Percentiles rank a stretch among this genome's conserved stretches.
phyloP scores from a whole-genome alignment of 2,329 filamentous ascomycete species.

The Colletotrichum brevisporum region DNA sequence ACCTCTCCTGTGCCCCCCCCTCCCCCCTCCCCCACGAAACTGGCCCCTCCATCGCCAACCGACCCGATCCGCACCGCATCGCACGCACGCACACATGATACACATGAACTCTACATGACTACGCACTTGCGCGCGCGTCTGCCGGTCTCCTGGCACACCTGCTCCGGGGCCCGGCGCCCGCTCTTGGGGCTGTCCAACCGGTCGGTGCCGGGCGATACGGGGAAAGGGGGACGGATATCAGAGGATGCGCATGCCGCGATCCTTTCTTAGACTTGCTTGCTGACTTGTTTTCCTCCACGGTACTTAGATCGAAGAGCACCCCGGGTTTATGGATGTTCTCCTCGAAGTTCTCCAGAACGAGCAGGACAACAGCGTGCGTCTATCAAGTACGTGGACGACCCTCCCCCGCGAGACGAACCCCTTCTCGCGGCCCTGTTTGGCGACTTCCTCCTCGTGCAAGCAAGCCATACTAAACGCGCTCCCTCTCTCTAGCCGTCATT shows the following conservation, averaged over 20 bases:
- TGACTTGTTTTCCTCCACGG: conserved; percentile 27
- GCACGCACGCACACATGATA: conserved; percentile 21
- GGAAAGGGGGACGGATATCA: neutral
- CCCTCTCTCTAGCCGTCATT: conserved; percentile 79
- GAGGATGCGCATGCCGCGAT: conserved; percentile 15
- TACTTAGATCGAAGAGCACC: conserved; percentile 87
- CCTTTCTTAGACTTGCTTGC: conserved; percentile 38
- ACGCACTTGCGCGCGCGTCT: conserved; percentile 19
- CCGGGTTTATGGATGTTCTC: conserved; percentile 91
- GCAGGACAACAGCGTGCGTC: conserved; percentile 85
- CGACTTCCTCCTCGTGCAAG: neutral
- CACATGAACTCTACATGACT: conserved; percentile 7
- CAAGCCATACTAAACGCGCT: conserved; percentile 27
- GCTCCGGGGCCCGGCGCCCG: conserved; percentile 18
- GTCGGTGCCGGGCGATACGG: conserved; percentile 1
- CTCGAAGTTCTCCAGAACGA: conserved; percentile 92
- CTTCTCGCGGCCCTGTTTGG: conserved; percentile 20
- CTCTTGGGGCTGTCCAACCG: neutral
- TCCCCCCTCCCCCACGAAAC: conserved; percentile 37
- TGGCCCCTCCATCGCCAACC: conserved; percentile 35
- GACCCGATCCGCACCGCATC: conserved; percentile 35
- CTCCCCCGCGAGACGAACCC: conserved; percentile 42
- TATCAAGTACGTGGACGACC: conserved; percentile 79
- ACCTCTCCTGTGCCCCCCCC: conserved; percentile 15
- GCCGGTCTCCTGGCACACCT: conserved; percentile 33